These are phyloP conservation scores for Monascus purpureus DNA, from an alignment of 495 filamentous ascomycete genomes.

Conservation along the genomic window DNA sequence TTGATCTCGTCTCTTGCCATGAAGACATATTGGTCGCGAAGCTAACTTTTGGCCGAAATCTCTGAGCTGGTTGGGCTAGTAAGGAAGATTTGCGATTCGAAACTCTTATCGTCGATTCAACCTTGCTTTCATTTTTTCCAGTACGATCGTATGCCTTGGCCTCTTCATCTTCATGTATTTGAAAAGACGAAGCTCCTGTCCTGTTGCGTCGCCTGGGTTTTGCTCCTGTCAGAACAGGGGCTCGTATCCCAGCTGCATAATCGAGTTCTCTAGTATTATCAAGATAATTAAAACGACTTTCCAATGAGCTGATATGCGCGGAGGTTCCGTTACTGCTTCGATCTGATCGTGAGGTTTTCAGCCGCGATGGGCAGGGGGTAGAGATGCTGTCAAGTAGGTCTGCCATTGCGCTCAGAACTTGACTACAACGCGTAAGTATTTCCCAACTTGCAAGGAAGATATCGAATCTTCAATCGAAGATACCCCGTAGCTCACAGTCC, in stretches of 20 bases:
- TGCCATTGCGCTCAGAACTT: constrained; percentile 12
- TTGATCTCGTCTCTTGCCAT: constrained; percentile 4
- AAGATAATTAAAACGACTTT: constrained; percentile 6
- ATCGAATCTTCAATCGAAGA: too few species aligned
- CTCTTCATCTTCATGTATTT: constrained; percentile 20
- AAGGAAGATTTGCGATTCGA: constrained; percentile 19
- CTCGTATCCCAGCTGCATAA: constrained; percentile 23
- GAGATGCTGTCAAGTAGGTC: constrained; percentile 11
- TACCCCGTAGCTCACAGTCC: too few species aligned
- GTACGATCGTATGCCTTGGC: constrained; percentile 5
- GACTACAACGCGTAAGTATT: too few species aligned
- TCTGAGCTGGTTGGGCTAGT: constrained; percentile 28
- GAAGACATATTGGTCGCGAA: constrained; percentile 10
- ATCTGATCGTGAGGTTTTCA: constrained; percentile 7
- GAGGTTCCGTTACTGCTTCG: constrained; percentile 7
- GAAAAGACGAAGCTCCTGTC: constrained; percentile 12
- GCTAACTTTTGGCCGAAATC: constrained; percentile 23
- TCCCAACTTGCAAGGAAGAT: too few species aligned
- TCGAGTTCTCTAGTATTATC: constrained; percentile 23
- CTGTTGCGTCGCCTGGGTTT: constrained; percentile 19
- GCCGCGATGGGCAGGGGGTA: constrained; percentile 17
- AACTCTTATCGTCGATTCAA: constrained; percentile 1
- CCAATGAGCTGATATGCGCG: constrained; percentile 14
- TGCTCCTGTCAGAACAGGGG: constrained; percentile 12
- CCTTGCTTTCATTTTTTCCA: constrained; percentile 8